A percentile compares a stretch with the other conserved stretches of the same genome.
These are phyloP conservation scores for Cardiospermum halicacabum DNA, from an alignment of 345 rosid species.

Conservation along the genomic window DNA sequence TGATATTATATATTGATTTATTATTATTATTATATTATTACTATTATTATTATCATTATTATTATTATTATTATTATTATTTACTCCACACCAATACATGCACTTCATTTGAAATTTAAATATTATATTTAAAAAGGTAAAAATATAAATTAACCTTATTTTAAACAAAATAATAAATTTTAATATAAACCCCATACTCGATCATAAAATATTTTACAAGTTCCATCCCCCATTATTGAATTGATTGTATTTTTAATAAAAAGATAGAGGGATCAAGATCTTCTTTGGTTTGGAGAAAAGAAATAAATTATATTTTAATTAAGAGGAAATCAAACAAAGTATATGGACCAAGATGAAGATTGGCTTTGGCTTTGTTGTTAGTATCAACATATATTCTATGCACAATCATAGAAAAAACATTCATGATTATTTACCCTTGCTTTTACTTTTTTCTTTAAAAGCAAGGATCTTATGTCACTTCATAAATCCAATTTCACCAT, in stretches of 20 bases:
- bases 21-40: too few species aligned
- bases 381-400: conserved; percentile 11
- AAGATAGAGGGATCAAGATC: background rate
- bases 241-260: background rate
- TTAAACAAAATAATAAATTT: background rate
- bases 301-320: background rate
- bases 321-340: conserved; percentile 7
- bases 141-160: too few species aligned
- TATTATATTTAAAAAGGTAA: too few species aligned
- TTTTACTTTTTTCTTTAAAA: conserved; percentile 29
- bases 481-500: conserved; percentile 14
- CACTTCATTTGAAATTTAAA: too few species aligned
- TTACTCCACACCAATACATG: too few species aligned
- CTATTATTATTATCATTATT: too few species aligned
- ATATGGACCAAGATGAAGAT: conserved; percentile 27
- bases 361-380: conserved; percentile 31
- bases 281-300: background rate
- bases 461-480: conserved; percentile 55
- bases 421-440: conserved; percentile 7
- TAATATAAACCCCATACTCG: background rate
- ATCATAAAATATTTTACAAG: background rate
- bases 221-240: background rate
- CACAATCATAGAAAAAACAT: conserved; percentile 21
- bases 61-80: too few species aligned
- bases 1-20: too few species aligned